Evolutionary conservation across 495 filamentous ascomycete species (phyloP).

Genomic region (Xylaria acuta): DNA sequence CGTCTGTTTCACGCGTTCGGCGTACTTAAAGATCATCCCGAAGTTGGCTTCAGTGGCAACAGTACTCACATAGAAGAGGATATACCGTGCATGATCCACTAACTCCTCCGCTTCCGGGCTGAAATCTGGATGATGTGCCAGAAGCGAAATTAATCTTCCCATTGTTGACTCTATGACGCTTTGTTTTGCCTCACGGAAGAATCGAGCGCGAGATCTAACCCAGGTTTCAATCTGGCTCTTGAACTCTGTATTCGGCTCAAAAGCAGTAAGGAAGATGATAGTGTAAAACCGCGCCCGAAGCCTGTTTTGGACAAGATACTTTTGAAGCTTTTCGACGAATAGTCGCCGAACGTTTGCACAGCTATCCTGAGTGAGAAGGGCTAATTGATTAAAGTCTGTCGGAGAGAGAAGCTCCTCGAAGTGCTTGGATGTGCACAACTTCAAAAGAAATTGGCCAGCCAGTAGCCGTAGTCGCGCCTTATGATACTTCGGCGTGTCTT

Average conservation of each 20-base stretch:
- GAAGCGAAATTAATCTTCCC: constrained; percentile 80
- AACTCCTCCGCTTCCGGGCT: constrained; percentile 69
- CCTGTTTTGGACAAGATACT: constrained; percentile 73
- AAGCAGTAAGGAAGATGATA: constrained; percentile 86
- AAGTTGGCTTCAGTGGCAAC: constrained; percentile 88
- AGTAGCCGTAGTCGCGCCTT: constrained; percentile 78
- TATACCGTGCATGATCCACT: constrained; percentile 79
- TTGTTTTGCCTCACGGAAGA: constrained; percentile 59
- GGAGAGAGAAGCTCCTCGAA: constrained; percentile 79
- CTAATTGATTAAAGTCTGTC: constrained; percentile 77
- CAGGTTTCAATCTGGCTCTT: constrained; percentile 80
- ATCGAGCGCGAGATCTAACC: constrained; percentile 77
- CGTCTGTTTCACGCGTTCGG: constrained; percentile 90
- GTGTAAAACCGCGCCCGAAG: constrained; percentile 83
- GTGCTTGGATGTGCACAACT: constrained; percentile 74
- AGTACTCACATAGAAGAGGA: constrained; percentile 84
- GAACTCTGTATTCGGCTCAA: constrained; percentile 75
- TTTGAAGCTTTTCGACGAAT: constrained; percentile 85
- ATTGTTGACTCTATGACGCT: constrained; percentile 84
- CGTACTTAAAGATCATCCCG: constrained; percentile 87
- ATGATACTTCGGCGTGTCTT: constrained; percentile 75
- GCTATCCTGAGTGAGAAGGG: constrained; percentile 78
- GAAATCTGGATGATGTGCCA: constrained; percentile 97
- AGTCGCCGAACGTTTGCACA: constrained; percentile 73
- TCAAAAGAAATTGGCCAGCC: constrained; percentile 82